Evolutionary conservation across 306 rosid species (phyloP).

Genomic region (Astragalus membranaceus): DNA sequence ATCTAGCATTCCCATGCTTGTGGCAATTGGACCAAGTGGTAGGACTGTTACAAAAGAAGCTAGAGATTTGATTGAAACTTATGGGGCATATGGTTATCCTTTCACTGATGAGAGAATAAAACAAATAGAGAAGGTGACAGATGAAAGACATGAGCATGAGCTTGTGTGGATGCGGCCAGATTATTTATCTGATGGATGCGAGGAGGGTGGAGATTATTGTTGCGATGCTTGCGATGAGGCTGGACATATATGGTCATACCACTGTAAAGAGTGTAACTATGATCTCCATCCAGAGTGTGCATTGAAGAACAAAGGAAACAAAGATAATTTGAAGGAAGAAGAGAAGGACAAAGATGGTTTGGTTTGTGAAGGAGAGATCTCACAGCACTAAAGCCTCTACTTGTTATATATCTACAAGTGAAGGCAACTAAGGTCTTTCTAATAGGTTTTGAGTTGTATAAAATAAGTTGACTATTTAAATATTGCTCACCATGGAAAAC

Average conservation of each 20-base stretch:
- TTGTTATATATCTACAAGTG: neutral
- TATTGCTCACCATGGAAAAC: neutral
- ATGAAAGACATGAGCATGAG: constrained; percentile 45
- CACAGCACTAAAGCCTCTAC: constrained; percentile 33
- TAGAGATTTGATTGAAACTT: constrained; percentile 19
- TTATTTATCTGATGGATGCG: constrained; percentile 19
- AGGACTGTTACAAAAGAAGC: constrained; percentile 57
- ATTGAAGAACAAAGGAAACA: constrained; percentile 21
- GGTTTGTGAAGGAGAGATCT: constrained; percentile 50
- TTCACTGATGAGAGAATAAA: constrained; percentile 48
- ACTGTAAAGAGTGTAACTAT: constrained; percentile 52
- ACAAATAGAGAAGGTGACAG: constrained; percentile 49
- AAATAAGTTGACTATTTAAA: neutral
- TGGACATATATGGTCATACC: constrained; percentile 54
- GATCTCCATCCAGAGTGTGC: constrained; percentile 67
- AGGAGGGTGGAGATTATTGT: too few relatives aligned
- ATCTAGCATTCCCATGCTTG: constrained; percentile 49
- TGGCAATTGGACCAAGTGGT: constrained; percentile 62
- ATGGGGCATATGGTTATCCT: constrained; percentile 71
- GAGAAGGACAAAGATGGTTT: constrained; percentile 31
- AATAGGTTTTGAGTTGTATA: neutral
- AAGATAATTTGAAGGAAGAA: constrained; percentile 24
- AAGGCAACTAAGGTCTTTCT: neutral
- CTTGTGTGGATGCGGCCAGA: constrained; percentile 29
- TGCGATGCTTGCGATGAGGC: constrained; percentile 13